phyloP scores from a whole-genome alignment of 352 stramenopile genomes.

The Lagenidium giganteum region DNA sequence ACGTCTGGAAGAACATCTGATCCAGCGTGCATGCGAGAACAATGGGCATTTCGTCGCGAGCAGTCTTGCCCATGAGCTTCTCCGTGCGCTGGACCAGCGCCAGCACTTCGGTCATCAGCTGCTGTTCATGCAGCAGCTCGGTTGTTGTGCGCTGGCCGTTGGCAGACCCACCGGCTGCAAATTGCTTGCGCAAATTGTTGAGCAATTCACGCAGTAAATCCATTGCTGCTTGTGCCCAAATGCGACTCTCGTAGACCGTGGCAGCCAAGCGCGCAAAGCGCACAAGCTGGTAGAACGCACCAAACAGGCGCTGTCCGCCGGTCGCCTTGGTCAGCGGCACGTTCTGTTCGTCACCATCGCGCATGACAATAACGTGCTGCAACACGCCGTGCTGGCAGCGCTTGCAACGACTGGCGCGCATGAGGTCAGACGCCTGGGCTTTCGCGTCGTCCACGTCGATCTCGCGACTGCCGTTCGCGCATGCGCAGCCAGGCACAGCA shows the following conservation, averaged over 20 bases:
- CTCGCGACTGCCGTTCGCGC: conserved; percentile 33
- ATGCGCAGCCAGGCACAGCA: conserved; percentile 60
- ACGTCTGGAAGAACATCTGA: conserved; percentile 79
- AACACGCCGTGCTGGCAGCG: conserved; percentile 69
- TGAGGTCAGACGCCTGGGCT: conserved; percentile 16
- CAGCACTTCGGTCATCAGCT: conserved; percentile 48
- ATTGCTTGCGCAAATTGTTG: conserved; percentile 45
- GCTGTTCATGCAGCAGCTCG: conserved; percentile 48
- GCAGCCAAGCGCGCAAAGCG: conserved; percentile 41
- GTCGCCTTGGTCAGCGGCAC: too few relatives aligned
- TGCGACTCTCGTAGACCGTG: conserved; percentile 51
- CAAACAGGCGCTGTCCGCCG: conserved; percentile 58
- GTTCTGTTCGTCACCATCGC: conserved; percentile 25
- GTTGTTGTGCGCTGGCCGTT: conserved; percentile 58
- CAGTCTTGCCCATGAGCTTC: conserved; percentile 33
- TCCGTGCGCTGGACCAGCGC: conserved; percentile 40
- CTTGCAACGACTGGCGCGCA: conserved; percentile 36
- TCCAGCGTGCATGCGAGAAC: conserved; percentile 58
- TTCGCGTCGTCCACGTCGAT: conserved; percentile 17
- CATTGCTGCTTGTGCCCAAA: conserved; percentile 51
- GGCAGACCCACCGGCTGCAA: conserved; percentile 41
- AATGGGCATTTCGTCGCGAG: conserved; percentile 55
- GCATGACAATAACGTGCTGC: conserved; percentile 48
- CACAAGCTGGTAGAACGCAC: conserved; percentile 53
- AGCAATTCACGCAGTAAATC: conserved; percentile 43